Base-by-base conservation (phyloP, 2,329 filamentous ascomycete genomes). In the Mycocentrospora acerina region DNA sequence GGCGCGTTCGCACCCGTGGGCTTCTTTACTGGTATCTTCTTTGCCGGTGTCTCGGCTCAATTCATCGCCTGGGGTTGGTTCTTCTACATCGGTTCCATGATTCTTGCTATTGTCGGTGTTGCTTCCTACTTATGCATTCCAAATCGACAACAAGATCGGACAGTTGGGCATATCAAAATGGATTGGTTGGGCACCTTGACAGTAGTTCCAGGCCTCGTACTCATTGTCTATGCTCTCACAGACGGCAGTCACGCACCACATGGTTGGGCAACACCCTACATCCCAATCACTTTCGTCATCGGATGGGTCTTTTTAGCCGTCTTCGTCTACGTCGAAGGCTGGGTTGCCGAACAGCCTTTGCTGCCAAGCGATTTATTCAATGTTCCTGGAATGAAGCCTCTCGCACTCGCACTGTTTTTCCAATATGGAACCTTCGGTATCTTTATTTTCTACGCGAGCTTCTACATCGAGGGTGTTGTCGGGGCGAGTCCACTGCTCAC, bases 141-240 rank as follows among this genome's bases (percentile, higher is more conserved):
- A 5, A 57, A 55, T 9, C 43, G 51, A 13, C 42, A 32, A 14
- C 37, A 48, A 11, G 42, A 44, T 15, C 36, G 35, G 24, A 28
- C 46, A 16, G 40, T 46, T 15, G 40, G 42, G 12, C 44, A 30
- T 1, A 40, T 64, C 6, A 63, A 54, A 39, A 68, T 69, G 65
- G 66, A 69, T 35, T 69, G 66, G 66, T 49, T 53, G 45, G 66
- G 66, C 9, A 54, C 62, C 3, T 40, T 53, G 1, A 66, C 62
- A 5, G 59, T 68, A 7, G 53, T 68, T 2, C 59, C 66, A 7
- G 86, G 83, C 0, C 64, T 90, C 10, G 73, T 86, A 2, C 73
- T 93, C 17, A 72, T 88, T 7, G 83, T 89, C 0, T 91, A 83
- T 53, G 84, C 86, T 0, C 78, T 93, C 35, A 90, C 86, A 0